These are phyloP conservation scores for Ceratopteris richardii DNA, from an alignment of 75 land plant species.

Conservation along the genomic window DNA sequence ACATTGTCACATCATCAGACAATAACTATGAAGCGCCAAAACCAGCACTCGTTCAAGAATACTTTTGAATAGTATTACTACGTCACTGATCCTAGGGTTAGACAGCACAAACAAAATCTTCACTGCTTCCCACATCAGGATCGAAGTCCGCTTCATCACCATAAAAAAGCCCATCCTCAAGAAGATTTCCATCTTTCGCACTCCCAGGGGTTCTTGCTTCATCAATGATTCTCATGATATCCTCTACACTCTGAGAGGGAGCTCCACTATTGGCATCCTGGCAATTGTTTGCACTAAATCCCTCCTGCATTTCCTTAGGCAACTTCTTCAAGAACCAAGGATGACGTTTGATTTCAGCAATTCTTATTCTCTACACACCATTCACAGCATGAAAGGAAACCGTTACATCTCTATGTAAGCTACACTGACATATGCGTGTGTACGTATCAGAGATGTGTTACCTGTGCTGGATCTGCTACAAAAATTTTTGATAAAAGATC, in stretches of 20 bases:
- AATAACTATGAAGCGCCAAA: too few relatives aligned
- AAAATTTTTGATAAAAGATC: constrained; percentile 51
- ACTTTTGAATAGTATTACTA: too few relatives aligned
- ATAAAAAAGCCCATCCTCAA: background rate
- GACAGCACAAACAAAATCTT: constrained; percentile 29
- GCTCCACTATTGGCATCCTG: constrained; percentile 41
- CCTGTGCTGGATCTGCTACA: constrained; percentile 56
- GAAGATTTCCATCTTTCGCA: background rate
- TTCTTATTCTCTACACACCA: constrained; percentile 49
- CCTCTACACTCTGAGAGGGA: constrained; percentile 43
- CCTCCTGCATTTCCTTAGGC: constrained; percentile 53
- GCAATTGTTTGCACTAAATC: constrained; percentile 32
- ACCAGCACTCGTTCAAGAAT: too few relatives aligned
- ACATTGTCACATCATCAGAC: too few relatives aligned
- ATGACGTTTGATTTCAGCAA: constrained; percentile 59
- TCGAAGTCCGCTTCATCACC: constrained; percentile 10
- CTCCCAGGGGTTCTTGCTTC: constrained; percentile 46
- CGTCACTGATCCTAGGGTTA: too few relatives aligned
- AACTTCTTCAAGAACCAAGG: constrained; percentile 76
- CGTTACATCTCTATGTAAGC: background rate
- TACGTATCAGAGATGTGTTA: constrained; percentile 13
- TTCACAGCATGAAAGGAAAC: background rate
- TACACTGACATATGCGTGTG: background rate
- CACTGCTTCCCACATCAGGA: constrained; percentile 33
- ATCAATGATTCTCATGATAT: constrained; percentile 54